Evolutionary conservation across 163 green algal genomes (phyloP), one percentile per base, ranked within the genome.

Genomic region (Scenedesmus sp.): DNA sequence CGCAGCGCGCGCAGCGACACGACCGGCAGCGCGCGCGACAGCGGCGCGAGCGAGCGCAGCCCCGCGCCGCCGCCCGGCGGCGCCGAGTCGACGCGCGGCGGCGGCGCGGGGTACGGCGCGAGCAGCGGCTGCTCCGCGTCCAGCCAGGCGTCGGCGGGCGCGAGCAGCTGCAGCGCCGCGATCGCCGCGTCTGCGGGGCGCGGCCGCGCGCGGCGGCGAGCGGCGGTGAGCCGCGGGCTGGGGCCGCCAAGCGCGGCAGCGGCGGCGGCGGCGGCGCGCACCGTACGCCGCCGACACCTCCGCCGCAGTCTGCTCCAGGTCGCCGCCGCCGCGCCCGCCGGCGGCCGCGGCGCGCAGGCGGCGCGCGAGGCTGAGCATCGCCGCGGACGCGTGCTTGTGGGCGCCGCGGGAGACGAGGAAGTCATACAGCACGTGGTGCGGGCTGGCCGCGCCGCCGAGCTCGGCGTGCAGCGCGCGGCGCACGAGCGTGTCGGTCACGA

Each of bases 381-480:
- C 90, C 5, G 63, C 78, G 28, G 90, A 88, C 33, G 90, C 90
- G 9, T 70, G 70, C 47, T 85, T 78, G 70, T 77, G 86, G 75
- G 87, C 83, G 48, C 75, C 81, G 20, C 87, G 80, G 22, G 65
- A 50, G 5, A 86, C 66, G 36, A 87, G 73, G 75, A 94, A 91
- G 81, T 90, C 85, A 67, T 86, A 87, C 62, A 94, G 83, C 28
- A 84, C 80, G 39, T 88, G 74, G 83, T 92, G 90, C 87, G 85
- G 75, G 88, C 87, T 42, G 89, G 85, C n/a, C 15, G 29, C 4
- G 74, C 79, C 0, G 33, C 34, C 24, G n/a, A 93, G 73, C 47
- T 90, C 84, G 24, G 76, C 77, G 65, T 85, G 84, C 11, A 77
- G 77, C 0, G 90, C 89, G 1, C 87, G 77, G 18, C 86, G 84